Base-by-base conservation (phyloP, 345 rosid species). In the Eucalyptus marginata region DNA sequence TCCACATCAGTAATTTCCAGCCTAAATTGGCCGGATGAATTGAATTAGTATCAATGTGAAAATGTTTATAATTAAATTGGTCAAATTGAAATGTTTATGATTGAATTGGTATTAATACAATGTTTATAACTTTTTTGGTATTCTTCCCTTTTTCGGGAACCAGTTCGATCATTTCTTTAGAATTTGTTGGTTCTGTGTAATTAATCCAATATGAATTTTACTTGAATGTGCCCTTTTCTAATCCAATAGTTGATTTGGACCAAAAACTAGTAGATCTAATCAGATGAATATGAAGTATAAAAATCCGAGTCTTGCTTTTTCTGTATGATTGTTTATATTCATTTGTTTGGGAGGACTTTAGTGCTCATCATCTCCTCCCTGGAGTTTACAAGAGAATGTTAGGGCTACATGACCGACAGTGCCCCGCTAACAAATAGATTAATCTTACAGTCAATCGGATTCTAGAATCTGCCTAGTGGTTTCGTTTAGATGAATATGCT, bases 21-120 rank as follows among this genome's bases (percentile, higher is more conserved):
- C 58, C 17, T 2, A 7, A 52, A 52, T 52, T 52, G 10, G 4
- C 24, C 0, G 0, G 24, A 52, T 52, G 0, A 2, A 52, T 52
- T 52, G 0, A 4, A 52, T 52, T 52, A 18, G 58, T 52, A 52
- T 52, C 20, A 52, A 18, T 52, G 10, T 20, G 2, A 7, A 52
- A 18, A 52, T 52, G 24, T 8, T 52, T 52, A 52, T 52, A 25
- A 52, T 52, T 52, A 52, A 52, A 52, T 52, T 20, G 25, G 8
- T 52, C 5, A 52, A 52, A 52, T 52, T 52, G 0, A 20, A 52
- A 52, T 0, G 3, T 52, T 52, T 52, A 52, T 52, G 24, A 52
- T 0, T 7, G 0, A 52, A 22, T 52, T 52, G 24, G 4, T 52
- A 52, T 2, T 8, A 18, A 7, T 18, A 0, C 10, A 52, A 52